Percentiles rank a stretch among this genome's conserved stretches.
These are phyloP conservation scores for Niebla homalea DNA, from an alignment of 495 filamentous ascomycete genomes.

Conservation along the genomic window DNA sequence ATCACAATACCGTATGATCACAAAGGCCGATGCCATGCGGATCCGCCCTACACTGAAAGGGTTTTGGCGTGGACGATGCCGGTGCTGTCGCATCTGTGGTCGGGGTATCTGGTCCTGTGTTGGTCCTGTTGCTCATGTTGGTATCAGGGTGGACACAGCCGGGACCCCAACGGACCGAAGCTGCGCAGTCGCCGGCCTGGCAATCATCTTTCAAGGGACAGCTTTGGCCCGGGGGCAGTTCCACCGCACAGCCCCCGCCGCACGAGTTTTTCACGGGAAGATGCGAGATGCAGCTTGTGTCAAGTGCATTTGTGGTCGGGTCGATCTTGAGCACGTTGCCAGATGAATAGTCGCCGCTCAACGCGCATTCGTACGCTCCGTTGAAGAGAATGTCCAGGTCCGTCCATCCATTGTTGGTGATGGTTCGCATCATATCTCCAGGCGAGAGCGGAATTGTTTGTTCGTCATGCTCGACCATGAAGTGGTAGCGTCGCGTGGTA, in stretches of 20 bases:
- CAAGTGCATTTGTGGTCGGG: background rate
- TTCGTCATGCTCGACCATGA: background rate
- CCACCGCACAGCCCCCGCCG: background rate
- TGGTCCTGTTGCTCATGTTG: too few species aligned
- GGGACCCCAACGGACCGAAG: too few species aligned
- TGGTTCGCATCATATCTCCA: background rate
- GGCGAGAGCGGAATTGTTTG: background rate
- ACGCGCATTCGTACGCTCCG: background rate
- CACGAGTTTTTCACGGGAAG: background rate
- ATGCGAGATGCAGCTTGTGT: background rate
- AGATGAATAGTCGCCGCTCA: background rate
- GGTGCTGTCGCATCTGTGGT: too few species aligned
- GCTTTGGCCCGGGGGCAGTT: background rate
- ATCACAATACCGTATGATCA: too few species aligned
- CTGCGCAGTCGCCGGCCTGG: background rate
- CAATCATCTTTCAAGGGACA: background rate
- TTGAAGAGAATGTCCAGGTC: background rate
- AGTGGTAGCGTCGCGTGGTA: background rate
- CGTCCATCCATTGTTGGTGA: background rate
- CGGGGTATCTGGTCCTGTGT: too few species aligned
- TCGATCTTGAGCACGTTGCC: background rate
- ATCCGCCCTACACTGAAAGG: too few species aligned
- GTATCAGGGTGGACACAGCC: too few species aligned
- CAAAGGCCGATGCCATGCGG: too few species aligned
- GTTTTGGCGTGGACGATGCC: too few species aligned